These are phyloP conservation scores for Tylopilus felleus DNA, from an alignment of 768 basidiomycete species.

Conservation along the genomic window DNA sequence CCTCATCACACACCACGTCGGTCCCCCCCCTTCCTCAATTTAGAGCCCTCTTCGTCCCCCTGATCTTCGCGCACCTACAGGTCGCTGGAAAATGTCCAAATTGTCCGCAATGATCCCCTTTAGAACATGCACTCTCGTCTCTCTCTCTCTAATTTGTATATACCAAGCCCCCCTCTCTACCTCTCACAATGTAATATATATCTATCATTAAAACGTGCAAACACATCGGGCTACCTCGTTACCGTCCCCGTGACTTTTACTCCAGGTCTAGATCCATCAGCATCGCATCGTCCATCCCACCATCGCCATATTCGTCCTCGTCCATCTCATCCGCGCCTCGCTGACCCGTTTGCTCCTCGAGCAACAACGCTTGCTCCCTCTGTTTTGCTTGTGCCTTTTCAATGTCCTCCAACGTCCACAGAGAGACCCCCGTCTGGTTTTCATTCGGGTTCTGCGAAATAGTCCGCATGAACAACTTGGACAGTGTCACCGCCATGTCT, in stretches of 20 bases:
- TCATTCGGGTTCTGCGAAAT: constrained; percentile 98
- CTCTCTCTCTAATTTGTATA: constrained; percentile 7
- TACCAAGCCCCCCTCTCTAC: constrained; percentile 3
- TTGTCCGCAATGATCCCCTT: constrained; percentile 27
- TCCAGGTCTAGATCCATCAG: constrained; percentile 53
- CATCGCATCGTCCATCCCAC: constrained; percentile 62
- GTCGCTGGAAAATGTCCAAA: constrained; percentile 37
- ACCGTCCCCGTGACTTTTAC: not conserved
- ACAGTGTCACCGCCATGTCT: constrained; percentile 93
- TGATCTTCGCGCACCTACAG: constrained; percentile 28
- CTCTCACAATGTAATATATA: constrained; percentile 14
- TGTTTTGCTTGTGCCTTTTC: constrained; percentile 83
- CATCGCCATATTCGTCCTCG: constrained; percentile 63
- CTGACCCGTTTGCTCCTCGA: constrained; percentile 31
- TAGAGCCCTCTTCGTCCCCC: not conserved
- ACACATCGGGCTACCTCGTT: not conserved
- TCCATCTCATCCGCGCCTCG: constrained; percentile 30
- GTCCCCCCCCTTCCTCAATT: constrained; percentile 17
- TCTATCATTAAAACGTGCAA: not conserved
- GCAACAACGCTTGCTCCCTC: constrained; percentile 55
- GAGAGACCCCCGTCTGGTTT: constrained; percentile 88
- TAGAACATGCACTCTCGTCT: not conserved
- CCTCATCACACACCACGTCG: constrained; percentile 42
- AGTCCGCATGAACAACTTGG: constrained; percentile 96
- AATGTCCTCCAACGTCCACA: constrained; percentile 94